phyloP scores from a whole-genome alignment of 768 basidiomycete genomes.

The Psilocybe azurescens region DNA sequence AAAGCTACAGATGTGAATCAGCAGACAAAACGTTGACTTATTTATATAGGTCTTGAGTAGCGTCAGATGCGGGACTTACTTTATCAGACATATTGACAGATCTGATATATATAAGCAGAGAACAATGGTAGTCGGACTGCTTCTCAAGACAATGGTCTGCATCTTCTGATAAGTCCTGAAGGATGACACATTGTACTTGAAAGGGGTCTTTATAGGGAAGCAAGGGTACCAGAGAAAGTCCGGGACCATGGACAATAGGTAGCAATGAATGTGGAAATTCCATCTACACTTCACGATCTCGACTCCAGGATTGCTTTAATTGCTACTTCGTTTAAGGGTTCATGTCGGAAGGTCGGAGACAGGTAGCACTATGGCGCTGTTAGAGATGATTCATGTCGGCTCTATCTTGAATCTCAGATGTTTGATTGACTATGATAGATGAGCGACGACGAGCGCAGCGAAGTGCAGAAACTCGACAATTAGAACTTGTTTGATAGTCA shows the following conservation, averaged over 20 bases:
- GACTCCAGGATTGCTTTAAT: neutral
- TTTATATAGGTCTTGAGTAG: neutral
- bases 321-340: neutral
- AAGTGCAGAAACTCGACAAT: neutral
- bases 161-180: neutral
- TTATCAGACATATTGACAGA: neutral
- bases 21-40: neutral
- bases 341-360: neutral
- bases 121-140: neutral
- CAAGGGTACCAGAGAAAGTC: neutral
- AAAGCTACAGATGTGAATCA: neutral
- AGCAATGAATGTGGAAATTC: neutral
- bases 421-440: neutral
- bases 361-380: neutral
- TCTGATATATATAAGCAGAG: neutral
- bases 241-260: neutral
- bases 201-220: neutral
- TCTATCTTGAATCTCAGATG: neutral
- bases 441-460: neutral
- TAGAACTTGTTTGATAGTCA: neutral
- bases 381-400: neutral
- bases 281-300: neutral
- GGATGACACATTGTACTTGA: neutral
- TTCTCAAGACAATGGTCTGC: neutral
- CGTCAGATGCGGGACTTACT: neutral